phyloP scores from a whole-genome alignment of 140 eudicot species.

The Anethum foeniculum region DNA sequence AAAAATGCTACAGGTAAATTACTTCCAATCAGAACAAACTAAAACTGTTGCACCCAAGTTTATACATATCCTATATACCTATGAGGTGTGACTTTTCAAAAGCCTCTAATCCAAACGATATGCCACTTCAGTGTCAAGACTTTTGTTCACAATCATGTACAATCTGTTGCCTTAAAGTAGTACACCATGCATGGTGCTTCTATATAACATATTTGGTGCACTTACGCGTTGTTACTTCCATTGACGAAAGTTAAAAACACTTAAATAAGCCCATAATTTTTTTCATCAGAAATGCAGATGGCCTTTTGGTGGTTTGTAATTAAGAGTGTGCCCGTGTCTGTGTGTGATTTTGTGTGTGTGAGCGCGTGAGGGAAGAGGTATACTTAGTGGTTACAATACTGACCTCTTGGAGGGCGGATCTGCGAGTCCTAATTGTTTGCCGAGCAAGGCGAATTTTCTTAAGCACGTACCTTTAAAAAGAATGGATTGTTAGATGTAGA shows the following conservation, averaged over 20 bases:
- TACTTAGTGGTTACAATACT: background rate
- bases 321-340: background rate
- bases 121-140: background rate
- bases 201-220: background rate
- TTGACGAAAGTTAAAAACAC: background rate
- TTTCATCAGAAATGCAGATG: background rate
- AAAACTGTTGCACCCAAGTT: background rate
- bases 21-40: background rate
- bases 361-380: background rate
- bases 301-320: background rate
- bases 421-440: slow-evolving; percentile 86
- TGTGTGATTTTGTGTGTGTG: background rate
- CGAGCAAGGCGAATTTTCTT: slow-evolving; percentile 98
- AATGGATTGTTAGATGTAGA: slow-evolving; percentile 2
- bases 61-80: background rate
- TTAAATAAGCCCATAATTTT: background rate
- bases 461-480: slow-evolving; percentile 60
- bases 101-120: background rate
- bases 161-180: background rate
- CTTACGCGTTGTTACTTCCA: background rate
- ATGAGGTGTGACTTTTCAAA: background rate
- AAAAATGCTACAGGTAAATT: background rate
- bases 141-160: background rate
- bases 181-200: background rate
- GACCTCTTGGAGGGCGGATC: slow-evolving; percentile 97